These are phyloP conservation scores for Tarenaya hassleriana DNA, from an alignment of 345 rosid species.

Conservation along the genomic window DNA sequence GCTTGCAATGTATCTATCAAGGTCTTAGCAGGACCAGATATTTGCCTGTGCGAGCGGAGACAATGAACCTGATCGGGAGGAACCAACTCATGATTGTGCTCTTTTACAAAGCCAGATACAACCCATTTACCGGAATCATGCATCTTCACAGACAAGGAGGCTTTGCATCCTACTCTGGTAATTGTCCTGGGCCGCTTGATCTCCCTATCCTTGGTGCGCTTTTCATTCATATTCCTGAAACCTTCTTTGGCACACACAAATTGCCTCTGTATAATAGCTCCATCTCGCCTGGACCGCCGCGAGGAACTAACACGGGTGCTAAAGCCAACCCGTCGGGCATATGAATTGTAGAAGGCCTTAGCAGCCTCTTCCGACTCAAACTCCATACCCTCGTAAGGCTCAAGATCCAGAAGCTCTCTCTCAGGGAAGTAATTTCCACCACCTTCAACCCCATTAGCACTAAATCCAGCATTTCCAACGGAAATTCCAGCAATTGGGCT, in stretches of 20 bases:
- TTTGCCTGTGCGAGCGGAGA: conserved; percentile 51
- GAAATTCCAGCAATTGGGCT: conserved; percentile 27
- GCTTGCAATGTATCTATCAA: conserved; percentile 58
- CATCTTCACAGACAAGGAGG: conserved; percentile 50
- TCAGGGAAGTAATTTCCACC: conserved; percentile 34
- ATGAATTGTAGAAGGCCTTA: conserved; percentile 57
- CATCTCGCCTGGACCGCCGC: conserved; percentile 57
- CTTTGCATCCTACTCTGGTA: conserved; percentile 57
- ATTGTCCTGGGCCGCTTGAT: conserved; percentile 53
- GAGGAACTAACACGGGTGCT: conserved; percentile 56
- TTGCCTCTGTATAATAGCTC: conserved; percentile 60
- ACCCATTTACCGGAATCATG: conserved; percentile 61
- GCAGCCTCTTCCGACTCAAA: conserved; percentile 67
- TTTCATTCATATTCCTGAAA: conserved; percentile 50
- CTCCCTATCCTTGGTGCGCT: conserved; percentile 54
- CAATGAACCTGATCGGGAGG: conserved; percentile 58
- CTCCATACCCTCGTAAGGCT: conserved; percentile 61
- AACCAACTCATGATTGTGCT: conserved; percentile 52
- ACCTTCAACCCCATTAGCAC: conserved; percentile 11
- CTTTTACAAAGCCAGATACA: conserved; percentile 46
- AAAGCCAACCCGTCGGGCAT: conserved; percentile 47
- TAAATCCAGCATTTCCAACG: conserved; percentile 5
- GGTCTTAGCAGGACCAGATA: conserved; percentile 58
- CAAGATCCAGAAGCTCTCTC: conserved; percentile 41
- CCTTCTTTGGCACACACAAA: conserved; percentile 69